Conservation (phyloP, 441 rosid genomes). For the Metrosideros polymorpha region DNA sequence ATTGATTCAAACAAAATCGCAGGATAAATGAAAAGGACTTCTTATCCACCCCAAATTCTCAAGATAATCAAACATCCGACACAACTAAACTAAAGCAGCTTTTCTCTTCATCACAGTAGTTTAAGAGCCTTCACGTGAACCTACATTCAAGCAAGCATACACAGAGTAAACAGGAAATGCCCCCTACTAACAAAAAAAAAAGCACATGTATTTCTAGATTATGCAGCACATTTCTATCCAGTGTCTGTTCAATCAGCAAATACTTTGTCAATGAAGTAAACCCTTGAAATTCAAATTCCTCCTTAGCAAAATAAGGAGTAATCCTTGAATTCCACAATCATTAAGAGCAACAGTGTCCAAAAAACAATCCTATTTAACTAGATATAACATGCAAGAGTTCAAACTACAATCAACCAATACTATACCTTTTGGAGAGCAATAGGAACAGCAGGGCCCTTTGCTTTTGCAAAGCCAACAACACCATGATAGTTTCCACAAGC, state of each 20-base stretch:
- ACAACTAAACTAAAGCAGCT: not conserved
- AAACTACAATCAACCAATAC: not conserved
- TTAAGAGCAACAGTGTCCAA: not conserved
- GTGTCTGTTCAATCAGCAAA: not conserved
- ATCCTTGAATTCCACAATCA: not conserved
- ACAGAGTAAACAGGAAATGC: not conserved
- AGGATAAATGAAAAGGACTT: not conserved
- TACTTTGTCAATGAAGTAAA: not conserved
- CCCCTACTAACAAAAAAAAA: not conserved
- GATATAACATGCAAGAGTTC: not conserved
- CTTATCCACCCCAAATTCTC: not conserved
- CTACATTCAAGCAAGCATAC: not conserved
- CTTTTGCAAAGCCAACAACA: slow-evolving; percentile 83
- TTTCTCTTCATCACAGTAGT: not conserved
- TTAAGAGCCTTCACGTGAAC: not conserved
- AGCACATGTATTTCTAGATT: not conserved
- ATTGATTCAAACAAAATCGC: not conserved
- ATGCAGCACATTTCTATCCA: not conserved
- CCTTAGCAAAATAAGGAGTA: not conserved
- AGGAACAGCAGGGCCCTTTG: slow-evolving; percentile 65
- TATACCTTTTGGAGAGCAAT: slow-evolving; percentile 83
- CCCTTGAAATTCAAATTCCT: not conserved
- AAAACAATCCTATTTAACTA: not conserved
- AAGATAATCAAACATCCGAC: not conserved
- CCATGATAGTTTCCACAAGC: slow-evolving; percentile 93